Evolutionary conservation across 163 green algal genomes (phyloP).

Genomic region (Scenedesmus sp.): DNA sequence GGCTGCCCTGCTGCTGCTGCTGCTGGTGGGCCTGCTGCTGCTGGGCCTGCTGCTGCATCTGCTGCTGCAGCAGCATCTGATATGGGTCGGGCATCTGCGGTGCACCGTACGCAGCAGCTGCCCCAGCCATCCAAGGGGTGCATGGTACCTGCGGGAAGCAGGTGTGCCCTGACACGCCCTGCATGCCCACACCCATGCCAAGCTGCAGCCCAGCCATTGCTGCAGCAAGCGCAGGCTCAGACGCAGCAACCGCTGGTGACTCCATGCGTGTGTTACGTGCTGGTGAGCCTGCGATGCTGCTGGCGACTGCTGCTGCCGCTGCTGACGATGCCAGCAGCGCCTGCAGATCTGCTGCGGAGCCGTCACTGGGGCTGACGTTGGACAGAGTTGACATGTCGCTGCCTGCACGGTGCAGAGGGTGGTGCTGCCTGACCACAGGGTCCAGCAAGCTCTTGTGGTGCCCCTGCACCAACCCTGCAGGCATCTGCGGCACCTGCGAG

Average conservation of each 20-base stretch:
- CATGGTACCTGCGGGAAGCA: not conserved
- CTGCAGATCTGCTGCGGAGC: constrained; percentile 41
- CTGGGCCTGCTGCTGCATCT: constrained; percentile 9
- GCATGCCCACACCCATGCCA: not conserved
- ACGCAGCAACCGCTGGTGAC: not conserved
- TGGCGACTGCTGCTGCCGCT: constrained; percentile 19
- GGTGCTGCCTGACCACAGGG: constrained; percentile 34
- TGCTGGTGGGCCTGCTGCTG: constrained; percentile 11
- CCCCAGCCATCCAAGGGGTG: constrained; percentile 13
- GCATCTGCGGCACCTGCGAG: not conserved
- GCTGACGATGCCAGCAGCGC: constrained; percentile 26
- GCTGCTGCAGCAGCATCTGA: constrained; percentile 7
- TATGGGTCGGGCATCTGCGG: constrained; percentile 12
- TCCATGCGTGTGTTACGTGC: not conserved
- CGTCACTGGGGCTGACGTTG: constrained; percentile 25
- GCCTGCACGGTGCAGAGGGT: constrained; percentile 22
- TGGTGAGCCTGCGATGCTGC: constrained; percentile 36
- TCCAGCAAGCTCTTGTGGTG: constrained; percentile 37
- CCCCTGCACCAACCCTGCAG: not conserved
- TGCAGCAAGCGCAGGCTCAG: constrained; percentile 20
- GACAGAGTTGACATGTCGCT: constrained; percentile 39
- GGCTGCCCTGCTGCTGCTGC: constrained; percentile 39
- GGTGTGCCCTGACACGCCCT: not conserved
- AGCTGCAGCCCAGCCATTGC: constrained; percentile 51
- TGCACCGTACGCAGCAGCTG: not conserved